Base-by-base conservation (phyloP, 192 early-diverging fungal genomes). In the Coemansia brasiliensis region DNA sequence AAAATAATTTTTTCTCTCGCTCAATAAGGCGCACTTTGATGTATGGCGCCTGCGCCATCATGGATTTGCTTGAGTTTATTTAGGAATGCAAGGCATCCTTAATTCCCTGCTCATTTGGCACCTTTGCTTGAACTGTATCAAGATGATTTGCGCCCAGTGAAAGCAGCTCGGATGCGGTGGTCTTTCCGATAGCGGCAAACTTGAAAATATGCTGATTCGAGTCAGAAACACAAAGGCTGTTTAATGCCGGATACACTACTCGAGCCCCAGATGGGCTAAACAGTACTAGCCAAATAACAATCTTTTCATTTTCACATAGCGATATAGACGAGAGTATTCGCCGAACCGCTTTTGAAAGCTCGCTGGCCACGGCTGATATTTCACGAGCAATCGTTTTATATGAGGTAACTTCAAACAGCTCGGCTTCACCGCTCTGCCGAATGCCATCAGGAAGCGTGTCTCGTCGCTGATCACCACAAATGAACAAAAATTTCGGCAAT, bases 181-280 rank as follows among this genome's bases (percentile, higher is more conserved):
- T 65, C 18, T 61, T 45, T 3, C 73, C 73, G 61, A 75, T 75
- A 7, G 73, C 73, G 4, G 63, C 61, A 35, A 68, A 32, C n/a
- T 59, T 52, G 27, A 32, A 62, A 11, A 53, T 18, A 10, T 35
- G 32, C 6, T 35, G 32, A 10, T 10, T 35, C 32, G 10, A 35
- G 7, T 10, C 32, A 1, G 6, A 35, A 13, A 39, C 29, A 39
- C 18, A 9, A 27, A 69, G 17, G 8, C n/a, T 39, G 21, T 41
- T 45, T 16, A 76, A 26, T 22, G 66, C 32, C 20, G 74, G 68
- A 15, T 48, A 46, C 1, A 78, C 64, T 24, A 55, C 74, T 0
- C 74, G 68, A 12, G 69, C 74, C 0, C 74, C 74, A 13, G 74
- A 78, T 2, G 74, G 74, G 39, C 74, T 78, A 42, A 78, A 78